Base-by-base conservation (phyloP, 805 yeast genomes). In the Cyberlindnera mississippiensis region DNA sequence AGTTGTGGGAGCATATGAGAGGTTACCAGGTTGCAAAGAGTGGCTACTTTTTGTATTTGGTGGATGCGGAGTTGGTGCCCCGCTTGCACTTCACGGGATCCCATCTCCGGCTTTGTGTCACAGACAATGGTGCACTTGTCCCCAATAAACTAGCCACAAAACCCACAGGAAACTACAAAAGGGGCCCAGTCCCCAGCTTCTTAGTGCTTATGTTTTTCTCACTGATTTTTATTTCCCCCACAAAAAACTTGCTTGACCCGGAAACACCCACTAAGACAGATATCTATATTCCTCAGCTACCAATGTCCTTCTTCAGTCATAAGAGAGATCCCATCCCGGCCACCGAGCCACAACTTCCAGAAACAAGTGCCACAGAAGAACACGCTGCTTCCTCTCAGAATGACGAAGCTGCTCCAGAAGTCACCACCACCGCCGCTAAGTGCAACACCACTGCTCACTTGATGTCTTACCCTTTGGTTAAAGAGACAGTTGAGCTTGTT, bases 381-480 rank as follows among this genome's bases (percentile, higher is more conserved):
- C 15, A 35, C 22, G 38, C 29, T 19, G n/a, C n/a, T n/a, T n/a
- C n/a, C n/a, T n/a, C n/a, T n/a, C n/a, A n/a, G n/a, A n/a, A n/a
- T n/a, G n/a, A n/a, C n/a, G n/a, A n/a, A n/a, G n/a, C n/a, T n/a
- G 38, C 18, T 13, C 26, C 37, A 22, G 28, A 20, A n/a, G 31
- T 29, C 16, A 5, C 35, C 3, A n/a, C 35, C 15, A 12, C 42
- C 13, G 26, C 37, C 17, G 12, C 20, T 3, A n/a, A 26, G 17
- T 40, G 45, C 30, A 42, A 37, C 22, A 51, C 55, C 6, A 18
- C 51, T 12, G 53, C 66, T 3, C 81, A 73, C 52, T 49, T 77
- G 27, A 63, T 64, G 44, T 55, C 64, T 6, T 78, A 74, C 46
- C 81, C 83, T 3, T 54, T 77, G 44, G 71, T 72, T 11, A 63